Evolutionary conservation across 2,329 filamentous ascomycete genomes (phyloP).

Genomic region (Aspergillus melleus): DNA sequence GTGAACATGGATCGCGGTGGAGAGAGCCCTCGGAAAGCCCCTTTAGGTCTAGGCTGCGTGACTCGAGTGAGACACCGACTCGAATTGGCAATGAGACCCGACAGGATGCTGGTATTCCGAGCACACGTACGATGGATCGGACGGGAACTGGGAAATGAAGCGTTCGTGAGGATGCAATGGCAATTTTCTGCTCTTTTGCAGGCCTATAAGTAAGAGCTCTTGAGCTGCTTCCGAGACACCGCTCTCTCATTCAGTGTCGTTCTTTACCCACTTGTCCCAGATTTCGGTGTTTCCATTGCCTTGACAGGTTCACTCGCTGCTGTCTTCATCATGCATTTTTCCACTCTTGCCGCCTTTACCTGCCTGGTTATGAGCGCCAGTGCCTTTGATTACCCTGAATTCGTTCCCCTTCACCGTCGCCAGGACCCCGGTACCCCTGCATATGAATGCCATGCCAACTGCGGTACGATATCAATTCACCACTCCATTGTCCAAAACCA

Average conservation of each 20-base stretch:
- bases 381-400: conserved; percentile 7
- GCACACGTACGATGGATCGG: neutral
- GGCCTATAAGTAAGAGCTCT: neutral
- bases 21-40: neutral
- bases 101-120: neutral
- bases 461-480: conserved; percentile 24
- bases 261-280: neutral
- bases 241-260: neutral
- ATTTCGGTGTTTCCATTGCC: neutral
- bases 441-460: conserved; percentile 38
- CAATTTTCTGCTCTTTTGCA: neutral
- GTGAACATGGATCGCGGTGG: neutral
- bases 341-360: neutral
- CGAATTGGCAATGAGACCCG: neutral
- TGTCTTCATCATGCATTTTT: neutral
- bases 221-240: neutral
- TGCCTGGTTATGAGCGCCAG: conserved; percentile 5
- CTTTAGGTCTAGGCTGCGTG: neutral
- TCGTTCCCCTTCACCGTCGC: conserved; percentile 7
- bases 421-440: conserved; percentile 27
- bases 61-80: neutral
- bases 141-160: neutral
- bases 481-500: neutral
- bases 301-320: neutral
- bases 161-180: neutral